Base-by-base conservation (phyloP, 1,284 basidiomycete species). In the Meripilus lineatus region DNA sequence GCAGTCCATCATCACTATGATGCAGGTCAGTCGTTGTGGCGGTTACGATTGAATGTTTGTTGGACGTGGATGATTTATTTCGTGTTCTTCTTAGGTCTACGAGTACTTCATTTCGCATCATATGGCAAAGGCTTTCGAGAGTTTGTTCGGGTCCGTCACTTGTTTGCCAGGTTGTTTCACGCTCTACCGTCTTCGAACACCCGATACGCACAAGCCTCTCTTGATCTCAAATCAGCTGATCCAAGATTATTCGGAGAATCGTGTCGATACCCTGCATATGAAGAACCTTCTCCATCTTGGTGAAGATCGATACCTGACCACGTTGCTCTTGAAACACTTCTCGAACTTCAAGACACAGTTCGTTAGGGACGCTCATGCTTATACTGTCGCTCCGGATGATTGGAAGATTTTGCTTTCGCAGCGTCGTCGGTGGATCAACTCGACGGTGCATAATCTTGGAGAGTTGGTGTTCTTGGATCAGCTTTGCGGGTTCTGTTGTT, bases 341-440 rank as follows among this genome's bases (percentile, higher is more conserved):
- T 83, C 90, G 8, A 73, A 77, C 35, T 85, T 83, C 75, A 96
- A 94, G 75, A 97, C 93, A 10, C 92, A 93, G 60, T 98, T 98
- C 59, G 81, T 94, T 23, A 81, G 89, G 14, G 94, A 98, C 61
- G 93, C 93, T 1, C 86, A 92, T 61, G 93, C 94, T 1, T 90
- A 75, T 61, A 95, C 91, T 0, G 88, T 95, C 23, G 92, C 93
- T 5, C 93, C 93, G 0, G 90, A 92, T 56, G 86, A 91, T 56
- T 97, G 93, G 91, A 85, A 85, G 61, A 86, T 99, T 36, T 67
- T 99, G 52, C 72, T 99, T n/a, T 96, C 93, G 8, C 95, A 99
- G 65, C 84, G 94, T 70, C 88, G 94, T 71, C 87, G 93, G 58
- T 99, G 96, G 96, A 99, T 99, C 70, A 99, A 99, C 71, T 98